Evolutionary conservation across 1,139 yeast species (phyloP).

Genomic region (Debaryomyces singareniensis): DNA sequence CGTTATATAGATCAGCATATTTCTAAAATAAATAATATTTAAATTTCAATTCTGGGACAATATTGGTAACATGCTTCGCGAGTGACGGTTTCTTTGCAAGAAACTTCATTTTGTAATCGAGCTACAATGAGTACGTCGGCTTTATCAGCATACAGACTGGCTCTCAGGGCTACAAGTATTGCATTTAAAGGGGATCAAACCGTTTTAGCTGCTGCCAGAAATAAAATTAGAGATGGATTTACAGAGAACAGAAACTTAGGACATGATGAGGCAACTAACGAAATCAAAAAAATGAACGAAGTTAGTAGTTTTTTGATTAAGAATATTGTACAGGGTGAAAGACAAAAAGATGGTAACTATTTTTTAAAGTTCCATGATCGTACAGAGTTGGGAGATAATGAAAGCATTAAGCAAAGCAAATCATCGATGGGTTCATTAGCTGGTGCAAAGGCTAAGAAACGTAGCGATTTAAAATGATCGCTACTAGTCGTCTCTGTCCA

Average conservation of each 20-base stretch:
- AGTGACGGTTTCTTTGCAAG: too few species aligned
- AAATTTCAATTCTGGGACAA: background rate
- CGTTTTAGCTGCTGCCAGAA: constrained; percentile 57
- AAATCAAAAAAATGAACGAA: constrained; percentile 58
- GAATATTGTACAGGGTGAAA: constrained; percentile 81
- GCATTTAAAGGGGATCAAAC: constrained; percentile 58
- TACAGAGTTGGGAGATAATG: constrained; percentile 91
- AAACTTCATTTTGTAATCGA: too few species aligned
- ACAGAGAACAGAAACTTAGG: constrained; percentile 21
- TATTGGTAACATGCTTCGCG: too few species aligned
- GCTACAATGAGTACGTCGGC: too few species aligned
- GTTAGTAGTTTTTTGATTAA: constrained; percentile 60
- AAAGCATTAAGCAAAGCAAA: constrained; percentile 32
- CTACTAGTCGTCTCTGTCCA: too few species aligned
- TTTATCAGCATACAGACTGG: constrained; percentile 56
- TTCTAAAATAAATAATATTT: background rate
- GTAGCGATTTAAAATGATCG: background rate
- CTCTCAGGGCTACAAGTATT: constrained; percentile 62
- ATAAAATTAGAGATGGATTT: constrained; percentile 58
- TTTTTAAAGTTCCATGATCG: constrained; percentile 67
- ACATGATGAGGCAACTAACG: constrained; percentile 37
- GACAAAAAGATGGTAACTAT: constrained; percentile 40
- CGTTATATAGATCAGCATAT: constrained; percentile 21
- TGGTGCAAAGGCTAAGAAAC: constrained; percentile 1
- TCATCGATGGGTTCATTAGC: constrained; percentile 23